Evolutionary conservation across 257 asterid genomes (phyloP), one percentile per base, ranked within the genome.

Genomic region (Nicotiana knightiana): DNA sequence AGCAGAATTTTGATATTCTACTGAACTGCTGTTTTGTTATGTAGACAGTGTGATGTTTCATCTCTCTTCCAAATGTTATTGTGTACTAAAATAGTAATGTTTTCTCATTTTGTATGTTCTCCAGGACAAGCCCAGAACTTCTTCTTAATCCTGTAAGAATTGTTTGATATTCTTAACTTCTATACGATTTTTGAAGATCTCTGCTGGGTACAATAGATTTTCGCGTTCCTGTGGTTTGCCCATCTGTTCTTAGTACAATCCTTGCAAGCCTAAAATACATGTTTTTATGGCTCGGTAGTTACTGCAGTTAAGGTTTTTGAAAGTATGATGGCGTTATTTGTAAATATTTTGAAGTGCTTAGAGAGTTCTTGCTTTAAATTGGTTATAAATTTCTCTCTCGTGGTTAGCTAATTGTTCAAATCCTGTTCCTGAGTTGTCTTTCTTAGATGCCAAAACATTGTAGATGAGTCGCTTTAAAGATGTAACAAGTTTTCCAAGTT

Each of bases 71-170:
- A 67, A 67, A 67, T 67, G 12, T 8, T 26, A 73, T 48, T 51
- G 26, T 48, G 28, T 54, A 26, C 53, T 39, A 75, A 18, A 51
- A 75, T 26, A 28, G 12, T 75, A 75, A 75, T 75, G 3, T 13
- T 70, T 81, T 91, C 76, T 21, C 5, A 66, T 66, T 55, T 84
- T 67, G 83, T 87, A 55, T 92, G 77, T 79, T 88, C 82, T 92
- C 78, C 98, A 96, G 99, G 98, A 94, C 97, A 87, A 92, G 99
- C 87, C 90, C 95, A 16, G 99, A 96, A 92, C 98, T 96, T 83
- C 92, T 96, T 70, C 91, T 96, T 83, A 96, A 96, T 89, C 93
- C 99, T 77, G 99, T 96, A 94, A 92, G 99, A 83, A 70, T 84
- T 82, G 46, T 85, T 77, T 65, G 81, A 55, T 28, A 67, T 78